Base-by-base conservation (phyloP, 2,329 filamentous ascomycete species). In the Penicillium sp. region DNA sequence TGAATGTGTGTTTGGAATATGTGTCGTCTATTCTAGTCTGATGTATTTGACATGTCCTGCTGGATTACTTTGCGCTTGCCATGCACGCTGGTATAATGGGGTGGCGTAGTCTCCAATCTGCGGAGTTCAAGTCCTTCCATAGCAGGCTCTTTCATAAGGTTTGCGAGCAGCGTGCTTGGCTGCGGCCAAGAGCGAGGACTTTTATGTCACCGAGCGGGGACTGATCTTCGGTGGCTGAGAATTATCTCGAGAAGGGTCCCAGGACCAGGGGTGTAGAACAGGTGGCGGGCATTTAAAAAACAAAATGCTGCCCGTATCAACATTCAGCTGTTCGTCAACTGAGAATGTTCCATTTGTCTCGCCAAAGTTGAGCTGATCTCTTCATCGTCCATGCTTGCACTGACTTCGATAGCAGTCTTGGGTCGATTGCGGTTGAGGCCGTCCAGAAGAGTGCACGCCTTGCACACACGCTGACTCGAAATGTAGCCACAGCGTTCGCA, bases 401-500 rank as follows among this genome's bases (percentile, higher is more conserved):
- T 65, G 18, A 75, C 64, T 56, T 76, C 73, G 31, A 79, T 77
- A 7, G 70, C 63, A 7, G 72, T 76, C 61, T 72, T 75, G 29
- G 79, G 79, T 12, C 76, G 65, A 56, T 78, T 83, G 65, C 94
- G 96, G 69, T 99, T 99, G 44, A 99, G 72, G 0, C 88, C 90
- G 63, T 97, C 92, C 2, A 99, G 81, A 42, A 99, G 77, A 56
- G 86, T 87, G 70, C 94, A 99, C 0, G 94, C 94, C 73, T 99
- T 95, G 74, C 94, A 99, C 36, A 96, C 84, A 28, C 84, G 83
- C 72, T 99, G 94, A 64, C 92, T 96, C 2, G 94, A 96, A 72
- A 99, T 88, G 70, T 97, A 99, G 13, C 94, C 94, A 64, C 94
- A 99, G 47, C 84, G 86, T 65, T 87, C 84, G 67, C 94, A 99